These are phyloP conservation scores for Cladorrhinum samala DNA, from an alignment of 495 filamentous ascomycete species.

Conservation along the genomic window DNA sequence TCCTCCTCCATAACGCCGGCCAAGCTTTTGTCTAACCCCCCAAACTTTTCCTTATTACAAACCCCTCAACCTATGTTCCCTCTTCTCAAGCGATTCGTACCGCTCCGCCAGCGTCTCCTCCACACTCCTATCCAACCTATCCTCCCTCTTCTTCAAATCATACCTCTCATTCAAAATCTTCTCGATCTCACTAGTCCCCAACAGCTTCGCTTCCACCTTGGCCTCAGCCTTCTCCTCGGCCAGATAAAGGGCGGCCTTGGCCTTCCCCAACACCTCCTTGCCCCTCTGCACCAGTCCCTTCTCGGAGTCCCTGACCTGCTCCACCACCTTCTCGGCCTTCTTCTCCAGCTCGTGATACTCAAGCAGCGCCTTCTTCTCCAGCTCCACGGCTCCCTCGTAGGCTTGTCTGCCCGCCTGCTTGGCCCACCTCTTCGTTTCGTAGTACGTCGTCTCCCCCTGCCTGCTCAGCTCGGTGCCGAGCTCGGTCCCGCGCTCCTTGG, in stretches of 20 bases:
- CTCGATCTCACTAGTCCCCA: conserved; percentile 36
- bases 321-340: conserved; percentile 14
- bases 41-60: no score
- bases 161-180: conserved; percentile 43
- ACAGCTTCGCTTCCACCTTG: conserved; percentile 21
- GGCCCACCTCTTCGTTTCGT: conserved; percentile 21
- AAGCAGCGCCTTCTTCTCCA: conserved; percentile 1
- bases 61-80: conserved; percentile 28
- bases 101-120: conserved; percentile 41
- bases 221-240: conserved; percentile 22
- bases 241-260: conserved; percentile 23
- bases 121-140: conserved; percentile 30
- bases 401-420: conserved; percentile 25
- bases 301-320: conserved; percentile 15
- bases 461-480: conserved; percentile 20
- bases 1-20: no score
- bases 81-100: conserved; percentile 39
- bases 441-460: no score
- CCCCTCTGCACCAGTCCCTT: conserved; percentile 27
- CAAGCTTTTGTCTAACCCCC: no score
- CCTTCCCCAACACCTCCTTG: conserved; percentile 16
- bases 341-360: conserved; percentile 12
- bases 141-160: conserved; percentile 24
- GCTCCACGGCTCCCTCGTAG: conserved; percentile 8
- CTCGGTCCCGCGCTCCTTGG: conserved; percentile 21